Percentiles rank a stretch among this genome's conserved stretches.
These are phyloP conservation scores for Malus fusca DNA, from an alignment of 306 rosid species.

Conservation along the genomic window DNA sequence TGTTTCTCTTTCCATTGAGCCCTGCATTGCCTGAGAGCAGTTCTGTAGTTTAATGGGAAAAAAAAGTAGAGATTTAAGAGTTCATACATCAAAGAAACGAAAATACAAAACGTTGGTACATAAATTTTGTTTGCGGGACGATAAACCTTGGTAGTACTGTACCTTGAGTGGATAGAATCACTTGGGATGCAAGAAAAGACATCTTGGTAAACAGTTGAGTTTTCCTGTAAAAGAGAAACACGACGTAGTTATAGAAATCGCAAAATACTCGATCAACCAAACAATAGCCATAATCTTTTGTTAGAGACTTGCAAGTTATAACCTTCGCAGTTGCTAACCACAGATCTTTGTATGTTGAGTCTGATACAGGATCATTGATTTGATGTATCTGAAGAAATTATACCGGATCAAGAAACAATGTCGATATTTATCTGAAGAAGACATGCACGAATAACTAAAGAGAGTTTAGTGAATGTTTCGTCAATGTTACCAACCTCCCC, in stretches of 20 bases:
- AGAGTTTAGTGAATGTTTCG: not conserved
- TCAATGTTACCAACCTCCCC: constrained; percentile 28
- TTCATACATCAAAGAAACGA: not conserved
- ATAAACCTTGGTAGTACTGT: not conserved
- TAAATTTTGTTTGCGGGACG: too few species aligned
- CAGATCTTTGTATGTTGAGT: constrained; percentile 38
- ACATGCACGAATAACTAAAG: not conserved
- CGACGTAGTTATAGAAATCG: not conserved
- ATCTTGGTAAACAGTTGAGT: constrained; percentile 32
- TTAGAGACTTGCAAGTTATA: not conserved
- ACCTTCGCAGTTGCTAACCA: constrained; percentile 53
- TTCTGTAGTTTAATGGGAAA: constrained; percentile 11
- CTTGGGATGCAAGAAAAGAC: constrained; percentile 42
- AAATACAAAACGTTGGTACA: too few species aligned
- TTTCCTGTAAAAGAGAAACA: constrained; percentile 25
- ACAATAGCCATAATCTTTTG: not conserved
- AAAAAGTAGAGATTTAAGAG: not conserved
- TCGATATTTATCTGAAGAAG: not conserved
- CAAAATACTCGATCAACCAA: not conserved
- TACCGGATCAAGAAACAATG: not conserved
- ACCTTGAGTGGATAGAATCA: constrained; percentile 38
- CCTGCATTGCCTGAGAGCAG: constrained; percentile 31
- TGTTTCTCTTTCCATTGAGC: constrained; percentile 29
- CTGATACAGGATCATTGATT: constrained; percentile 46
- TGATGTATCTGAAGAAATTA: constrained; percentile 25